Evolutionary conservation across 2,329 filamentous ascomycete genomes (phyloP).

Genomic region (Zymoseptoria brevis): DNA sequence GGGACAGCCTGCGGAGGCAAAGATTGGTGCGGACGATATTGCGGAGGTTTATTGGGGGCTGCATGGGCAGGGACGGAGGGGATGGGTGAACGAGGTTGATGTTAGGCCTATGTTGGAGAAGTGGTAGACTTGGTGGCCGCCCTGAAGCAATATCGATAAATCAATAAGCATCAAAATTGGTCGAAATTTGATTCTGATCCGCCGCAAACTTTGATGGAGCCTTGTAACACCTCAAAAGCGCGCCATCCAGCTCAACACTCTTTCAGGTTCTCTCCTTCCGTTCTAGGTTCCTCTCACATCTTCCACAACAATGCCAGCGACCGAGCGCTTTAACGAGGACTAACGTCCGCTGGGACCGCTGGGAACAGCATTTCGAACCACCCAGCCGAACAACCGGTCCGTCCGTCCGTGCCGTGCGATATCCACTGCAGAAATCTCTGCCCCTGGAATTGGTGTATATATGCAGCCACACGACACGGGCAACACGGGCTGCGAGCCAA

Average conservation of each 20-base stretch:
- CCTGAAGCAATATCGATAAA: too few species aligned
- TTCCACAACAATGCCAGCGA: background rate
- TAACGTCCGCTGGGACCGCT: too few species aligned
- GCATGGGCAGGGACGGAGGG: constrained; percentile 70
- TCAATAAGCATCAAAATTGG: too few species aligned
- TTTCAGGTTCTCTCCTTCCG: background rate
- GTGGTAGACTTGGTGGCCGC: constrained; percentile 45
- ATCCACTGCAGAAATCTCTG: background rate
- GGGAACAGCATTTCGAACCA: background rate
- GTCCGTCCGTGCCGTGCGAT: background rate
- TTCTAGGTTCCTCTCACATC: background rate
- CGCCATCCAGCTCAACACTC: too few species aligned
- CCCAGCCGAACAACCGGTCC: background rate
- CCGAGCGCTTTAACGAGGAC: too few species aligned
- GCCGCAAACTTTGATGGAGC: background rate
- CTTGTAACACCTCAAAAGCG: background rate
- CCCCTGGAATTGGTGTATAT: background rate
- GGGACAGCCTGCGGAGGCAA: constrained; percentile 51
- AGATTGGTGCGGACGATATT: constrained; percentile 75
- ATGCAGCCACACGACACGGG: background rate
- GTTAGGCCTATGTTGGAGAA: constrained; percentile 75
- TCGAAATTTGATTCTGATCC: too few species aligned
- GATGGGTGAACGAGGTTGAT: constrained; percentile 77
- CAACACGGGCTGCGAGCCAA: background rate
- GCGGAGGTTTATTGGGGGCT: constrained; percentile 79